A percentile compares a stretch with the other conserved stretches of the same genome.
phyloP scores from a whole-genome alignment of 106 monocot genomes.

The Agapanthus africanus region DNA sequence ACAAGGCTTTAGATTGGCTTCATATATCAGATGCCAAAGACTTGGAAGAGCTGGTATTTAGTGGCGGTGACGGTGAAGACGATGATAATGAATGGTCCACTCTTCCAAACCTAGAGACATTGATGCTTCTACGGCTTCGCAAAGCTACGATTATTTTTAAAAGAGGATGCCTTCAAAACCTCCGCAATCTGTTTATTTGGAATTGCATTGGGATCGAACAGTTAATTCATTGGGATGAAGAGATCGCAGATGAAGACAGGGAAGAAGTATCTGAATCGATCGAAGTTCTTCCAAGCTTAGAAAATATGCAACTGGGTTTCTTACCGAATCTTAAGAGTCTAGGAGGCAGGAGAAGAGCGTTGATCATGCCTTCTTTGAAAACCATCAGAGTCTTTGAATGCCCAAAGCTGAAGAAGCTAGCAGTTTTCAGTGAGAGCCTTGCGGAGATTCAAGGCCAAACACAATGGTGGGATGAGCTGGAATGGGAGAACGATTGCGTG shows the following conservation, averaged over 20 bases:
- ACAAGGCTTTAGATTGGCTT: slow-evolving; percentile 19
- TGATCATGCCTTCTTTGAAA: slow-evolving; percentile 17
- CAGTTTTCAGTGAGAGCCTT: background rate
- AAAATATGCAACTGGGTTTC: slow-evolving; percentile 9
- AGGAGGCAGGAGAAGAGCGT: background rate
- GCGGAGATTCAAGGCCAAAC: background rate
- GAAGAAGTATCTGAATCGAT: background rate
- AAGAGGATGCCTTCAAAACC: background rate
- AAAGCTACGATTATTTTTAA: background rate
- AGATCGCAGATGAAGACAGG: background rate
- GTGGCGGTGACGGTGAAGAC: too few species aligned
- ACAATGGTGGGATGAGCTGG: background rate
- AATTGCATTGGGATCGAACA: slow-evolving; percentile 12
- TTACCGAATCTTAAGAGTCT: slow-evolving; percentile 2
- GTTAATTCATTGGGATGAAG: background rate
- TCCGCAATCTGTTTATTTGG: background rate
- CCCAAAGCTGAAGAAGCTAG: slow-evolving; percentile 23
- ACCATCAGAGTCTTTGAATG: slow-evolving; percentile 16
- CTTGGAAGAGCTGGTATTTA: background rate
- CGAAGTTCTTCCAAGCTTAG: slow-evolving; percentile 15
- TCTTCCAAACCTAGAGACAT: background rate
- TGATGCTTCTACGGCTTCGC: background rate
- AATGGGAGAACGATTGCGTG: too few species aligned
- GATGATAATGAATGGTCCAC: background rate
- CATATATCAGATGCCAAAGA: background rate